phyloP scores from a whole-genome alignment of 179 eudicot genomes.

The Heliamphora pulchella region DNA sequence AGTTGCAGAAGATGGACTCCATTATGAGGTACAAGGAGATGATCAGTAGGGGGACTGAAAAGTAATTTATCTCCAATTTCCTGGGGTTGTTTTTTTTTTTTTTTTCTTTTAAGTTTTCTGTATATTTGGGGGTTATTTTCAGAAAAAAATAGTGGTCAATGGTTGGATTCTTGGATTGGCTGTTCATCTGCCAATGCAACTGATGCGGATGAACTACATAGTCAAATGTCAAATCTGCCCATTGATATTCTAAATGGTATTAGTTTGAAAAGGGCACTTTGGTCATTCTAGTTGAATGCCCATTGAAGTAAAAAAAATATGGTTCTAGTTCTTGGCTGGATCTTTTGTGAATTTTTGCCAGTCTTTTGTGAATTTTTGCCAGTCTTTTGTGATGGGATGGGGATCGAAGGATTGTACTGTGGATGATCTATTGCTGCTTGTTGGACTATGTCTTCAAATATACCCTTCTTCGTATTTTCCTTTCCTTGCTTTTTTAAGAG shows the following conservation, averaged over 20 bases:
- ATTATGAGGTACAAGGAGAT: slow-evolving; percentile 49
- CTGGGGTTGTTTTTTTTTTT: not conserved
- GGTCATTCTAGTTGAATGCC: slow-evolving; percentile 2
- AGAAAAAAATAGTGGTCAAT: not conserved
- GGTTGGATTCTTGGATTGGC: slow-evolving; percentile 7
- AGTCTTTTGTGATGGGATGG: not conserved
- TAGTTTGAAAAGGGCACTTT: not conserved
- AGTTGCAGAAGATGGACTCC: slow-evolving; percentile 68
- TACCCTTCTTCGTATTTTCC: not conserved
- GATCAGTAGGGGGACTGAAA: slow-evolving; percentile 29
- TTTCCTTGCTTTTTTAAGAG: not conserved
- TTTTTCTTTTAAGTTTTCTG: not conserved
- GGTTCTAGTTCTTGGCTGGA: not conserved
- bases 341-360: too few relatives aligned
- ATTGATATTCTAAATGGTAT: not conserved
- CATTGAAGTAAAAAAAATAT: not conserved
- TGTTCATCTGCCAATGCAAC: not conserved
- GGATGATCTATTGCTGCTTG: not conserved
- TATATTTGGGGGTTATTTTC: slow-evolving; percentile 13
- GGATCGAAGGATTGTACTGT: not conserved
- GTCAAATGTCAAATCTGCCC: slow-evolving; percentile 13
- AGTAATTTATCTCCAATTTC: slow-evolving; percentile 7
- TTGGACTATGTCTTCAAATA: not conserved
- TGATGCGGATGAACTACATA: not conserved
- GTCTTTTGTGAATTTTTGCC: not conserved